Percentiles rank a stretch among this genome's conserved stretches.
Evolutionary conservation across 768 basidiomycete genomes (phyloP).

Genomic region (Termitomyces sp.): DNA sequence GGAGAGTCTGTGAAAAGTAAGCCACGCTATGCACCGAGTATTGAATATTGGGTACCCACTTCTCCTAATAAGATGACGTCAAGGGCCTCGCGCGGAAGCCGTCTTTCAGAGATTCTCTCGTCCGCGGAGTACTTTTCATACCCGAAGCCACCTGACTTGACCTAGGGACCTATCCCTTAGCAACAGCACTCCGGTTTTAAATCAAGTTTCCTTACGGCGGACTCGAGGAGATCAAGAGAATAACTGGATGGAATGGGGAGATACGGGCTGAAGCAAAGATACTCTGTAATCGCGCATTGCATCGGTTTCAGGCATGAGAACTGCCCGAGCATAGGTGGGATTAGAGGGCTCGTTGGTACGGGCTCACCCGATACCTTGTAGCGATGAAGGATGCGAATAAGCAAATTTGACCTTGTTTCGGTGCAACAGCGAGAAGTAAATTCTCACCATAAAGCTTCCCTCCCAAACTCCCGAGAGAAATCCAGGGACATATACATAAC

Average conservation of each 20-base stretch:
- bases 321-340: slow-evolving; percentile 13
- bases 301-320: slow-evolving; percentile 46
- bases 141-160: slow-evolving; percentile 17
- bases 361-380: slow-evolving; percentile 12
- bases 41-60: slow-evolving; percentile 29
- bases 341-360: slow-evolving; percentile 4
- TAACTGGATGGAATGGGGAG: slow-evolving; percentile 25
- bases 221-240: slow-evolving; percentile 12
- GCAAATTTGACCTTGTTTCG: slow-evolving; percentile 3
- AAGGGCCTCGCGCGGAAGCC: slow-evolving; percentile 18
- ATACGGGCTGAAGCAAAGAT: slow-evolving; percentile 38
- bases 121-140: slow-evolving; percentile 21
- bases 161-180: slow-evolving; percentile 6
- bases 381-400: slow-evolving; percentile 9
- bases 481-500: slow-evolving; percentile 36
- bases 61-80: slow-evolving; percentile 39
- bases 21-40: not conserved
- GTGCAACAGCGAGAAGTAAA: too few relatives aligned
- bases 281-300: slow-evolving; percentile 45
- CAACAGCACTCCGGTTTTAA: not conserved
- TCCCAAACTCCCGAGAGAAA: slow-evolving; percentile 57
- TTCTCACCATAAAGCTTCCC: slow-evolving; percentile 53
- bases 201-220: slow-evolving; percentile 9
- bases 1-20: slow-evolving; percentile 41
- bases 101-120: not conserved